Base-by-base conservation (phyloP, 495 filamentous ascomycete species). In the Penicillium canescens region DNA sequence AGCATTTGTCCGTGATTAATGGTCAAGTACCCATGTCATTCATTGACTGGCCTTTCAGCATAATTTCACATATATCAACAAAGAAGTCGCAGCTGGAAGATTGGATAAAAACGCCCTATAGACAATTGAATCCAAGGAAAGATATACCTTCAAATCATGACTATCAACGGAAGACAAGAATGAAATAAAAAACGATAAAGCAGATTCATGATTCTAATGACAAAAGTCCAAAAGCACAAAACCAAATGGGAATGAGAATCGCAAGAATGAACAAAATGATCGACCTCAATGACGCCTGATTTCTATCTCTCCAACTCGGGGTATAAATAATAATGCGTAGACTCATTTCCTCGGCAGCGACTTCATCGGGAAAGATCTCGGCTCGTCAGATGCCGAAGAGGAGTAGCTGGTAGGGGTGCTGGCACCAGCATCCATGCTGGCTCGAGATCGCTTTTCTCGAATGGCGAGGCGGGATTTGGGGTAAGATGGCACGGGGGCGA, bases 401-500 rank as follows among this genome's bases (percentile, higher is more conserved):
- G 72, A 70, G 14, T 63, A 46, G 42, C 72, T 73, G 23, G 59
- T 65, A 11, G 75, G 71, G 9, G 68, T 73, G 6, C 69, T 67
- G 6, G 61, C 54, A 14, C 73, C 72, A 39, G 47, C 50, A 38
- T 68, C 65, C 12, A 69, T 54, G 46, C 71, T 75, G 33, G 52
- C 61, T 54, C 67, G 54, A 1, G 64, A 67, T 12, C 54, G 56
- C 39, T 67, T 69, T 26, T 69, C 65, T 26, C 73, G 66, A n/a
- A 70, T 61, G 13, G 67, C 59, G 41, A 73, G 51, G 47, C 74
- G 61, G 43, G 75, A 63, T 57, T 74, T 61, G 55, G 78, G 69
- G 21, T 67, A 66, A 0, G 70, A 62, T 7, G 72, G 72, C 57
- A 82, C 81, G 11, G 76, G 82, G 14, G 78, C 80, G 34, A 84